These are phyloP conservation scores for Raphanus sativus DNA, from an alignment of 345 rosid genomes.

Conservation along the genomic window DNA sequence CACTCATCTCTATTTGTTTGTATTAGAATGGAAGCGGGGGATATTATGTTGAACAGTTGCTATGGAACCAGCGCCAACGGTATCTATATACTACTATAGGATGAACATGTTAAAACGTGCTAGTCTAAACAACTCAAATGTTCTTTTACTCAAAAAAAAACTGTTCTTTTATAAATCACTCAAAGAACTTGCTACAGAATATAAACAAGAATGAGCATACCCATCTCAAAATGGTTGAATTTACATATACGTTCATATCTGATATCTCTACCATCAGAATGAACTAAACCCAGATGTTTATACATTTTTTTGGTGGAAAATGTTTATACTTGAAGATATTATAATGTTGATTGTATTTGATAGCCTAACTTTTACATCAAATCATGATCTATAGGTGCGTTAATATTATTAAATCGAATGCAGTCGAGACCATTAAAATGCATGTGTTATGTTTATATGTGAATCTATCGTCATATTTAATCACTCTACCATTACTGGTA, in stretches of 20 bases:
- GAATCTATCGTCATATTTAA: too few relatives aligned
- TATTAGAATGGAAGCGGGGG: neutral
- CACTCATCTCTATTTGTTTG: neutral
- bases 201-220: neutral
- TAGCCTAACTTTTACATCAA: neutral
- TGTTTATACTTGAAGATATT: neutral
- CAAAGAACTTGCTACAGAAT: neutral
- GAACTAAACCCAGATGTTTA: neutral
- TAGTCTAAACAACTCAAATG: neutral
- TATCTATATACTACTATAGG: neutral
- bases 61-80: neutral
- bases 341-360: neutral
- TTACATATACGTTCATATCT: neutral
- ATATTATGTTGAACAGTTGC: neutral
- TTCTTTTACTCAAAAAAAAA: neutral
- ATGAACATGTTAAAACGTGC: neutral
- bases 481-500: too few relatives aligned
- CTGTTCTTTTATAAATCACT: neutral
- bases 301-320: too few relatives aligned
- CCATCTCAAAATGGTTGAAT: neutral
- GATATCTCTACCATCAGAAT: neutral
- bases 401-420: neutral
- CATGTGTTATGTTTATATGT: neutral
- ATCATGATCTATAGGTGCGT: neutral
- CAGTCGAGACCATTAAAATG: neutral